A percentile compares a stretch with the other conserved stretches of the same genome.
These are phyloP conservation scores for Helicocarpus griseus DNA, from an alignment of 2,329 filamentous ascomycete species.

Conservation along the genomic window DNA sequence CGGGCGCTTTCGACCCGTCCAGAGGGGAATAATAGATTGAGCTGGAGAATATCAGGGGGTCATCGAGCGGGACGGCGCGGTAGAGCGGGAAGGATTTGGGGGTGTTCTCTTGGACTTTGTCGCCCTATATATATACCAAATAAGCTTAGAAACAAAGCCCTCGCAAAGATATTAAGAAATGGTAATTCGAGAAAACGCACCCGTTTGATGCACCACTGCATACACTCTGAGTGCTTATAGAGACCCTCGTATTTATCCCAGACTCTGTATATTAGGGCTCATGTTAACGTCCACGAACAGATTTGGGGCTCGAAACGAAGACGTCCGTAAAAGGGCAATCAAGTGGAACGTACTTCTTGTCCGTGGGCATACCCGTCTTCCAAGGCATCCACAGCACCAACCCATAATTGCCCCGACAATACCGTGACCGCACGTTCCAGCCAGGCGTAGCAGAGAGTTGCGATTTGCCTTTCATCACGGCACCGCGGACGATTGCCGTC, in stretches of 20 bases:
- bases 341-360: neutral
- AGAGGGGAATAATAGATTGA: slow-evolving; percentile 1
- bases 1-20: neutral
- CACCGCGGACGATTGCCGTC: slow-evolving; percentile 3
- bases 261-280: neutral
- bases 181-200: neutral
- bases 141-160: neutral
- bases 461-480: slow-evolving; percentile 2
- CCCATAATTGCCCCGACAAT: slow-evolving; percentile 2
- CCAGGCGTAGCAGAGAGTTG: neutral
- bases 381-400: slow-evolving; percentile 2
- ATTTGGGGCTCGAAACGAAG: too few relatives aligned
- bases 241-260: slow-evolving; percentile 3
- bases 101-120: neutral
- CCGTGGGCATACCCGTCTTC: slow-evolving; percentile 2
- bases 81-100: slow-evolving; percentile 1
- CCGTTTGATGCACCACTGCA: slow-evolving; percentile 2
- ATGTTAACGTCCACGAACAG: neutral
- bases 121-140: neutral
- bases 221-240: slow-evolving; percentile 4
- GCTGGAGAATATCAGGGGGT: slow-evolving; percentile 2
- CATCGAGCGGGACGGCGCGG: slow-evolving; percentile 1
- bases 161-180: neutral
- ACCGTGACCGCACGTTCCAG: slow-evolving; percentile 2
- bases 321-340: too few relatives aligned